phyloP scores from a whole-genome alignment of 768 basidiomycete genomes.

The Podaxis mareebaensis region DNA sequence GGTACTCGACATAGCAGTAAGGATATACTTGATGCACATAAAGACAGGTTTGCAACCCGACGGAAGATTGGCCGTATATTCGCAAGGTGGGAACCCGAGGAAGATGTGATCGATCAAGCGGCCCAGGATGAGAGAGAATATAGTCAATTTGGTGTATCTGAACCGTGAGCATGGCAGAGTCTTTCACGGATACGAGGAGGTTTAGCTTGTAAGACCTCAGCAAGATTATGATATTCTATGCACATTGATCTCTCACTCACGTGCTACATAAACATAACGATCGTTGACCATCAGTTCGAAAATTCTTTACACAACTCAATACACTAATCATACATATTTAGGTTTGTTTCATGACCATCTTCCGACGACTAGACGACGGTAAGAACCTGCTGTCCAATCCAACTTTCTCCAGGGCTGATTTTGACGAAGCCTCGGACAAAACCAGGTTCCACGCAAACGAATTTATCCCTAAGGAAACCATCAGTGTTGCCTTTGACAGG shows the following conservation, averaged over 20 bases:
- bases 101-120: conserved; percentile 64
- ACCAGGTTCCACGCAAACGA: conserved; percentile 92
- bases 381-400: conserved; percentile 77
- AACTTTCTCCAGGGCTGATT: conserved; percentile 63
- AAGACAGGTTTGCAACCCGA: conserved; percentile 77
- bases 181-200: neutral
- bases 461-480: conserved; percentile 66
- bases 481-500: neutral
- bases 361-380: conserved; percentile 34
- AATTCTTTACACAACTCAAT: too few species aligned
- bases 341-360: neutral
- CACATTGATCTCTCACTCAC: too few species aligned
- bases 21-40: conserved; percentile 94
- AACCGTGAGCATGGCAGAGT: conserved; percentile 2
- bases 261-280: too few species aligned
- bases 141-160: conserved; percentile 60
- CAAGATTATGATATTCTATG: too few species aligned
- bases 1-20: conserved; percentile 89
- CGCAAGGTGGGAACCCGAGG: conserved; percentile 77
- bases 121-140: conserved; percentile 53
- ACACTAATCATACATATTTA: too few species aligned
- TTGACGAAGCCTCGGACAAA: conserved; percentile 71
- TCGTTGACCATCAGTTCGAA: too few species aligned
- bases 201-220: neutral
- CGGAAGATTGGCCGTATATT: conserved; percentile 82